Base-by-base conservation (phyloP, 2,329 filamentous ascomycete species). In the Phialemoniopsis sp. region DNA sequence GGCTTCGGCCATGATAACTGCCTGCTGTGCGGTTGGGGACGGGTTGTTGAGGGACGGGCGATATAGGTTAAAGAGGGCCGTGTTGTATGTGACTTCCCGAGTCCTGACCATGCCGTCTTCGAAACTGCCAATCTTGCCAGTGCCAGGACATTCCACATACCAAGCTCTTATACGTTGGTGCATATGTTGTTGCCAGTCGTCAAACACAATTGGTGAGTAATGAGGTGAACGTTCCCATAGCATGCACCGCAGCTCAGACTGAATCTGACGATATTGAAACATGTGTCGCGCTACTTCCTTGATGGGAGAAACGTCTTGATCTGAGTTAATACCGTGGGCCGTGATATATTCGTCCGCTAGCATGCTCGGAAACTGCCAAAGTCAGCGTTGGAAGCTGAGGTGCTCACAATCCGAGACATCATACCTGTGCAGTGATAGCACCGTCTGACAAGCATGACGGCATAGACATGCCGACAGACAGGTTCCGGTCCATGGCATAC, bases 401-500 rank as follows among this genome's bases (percentile, higher is more conserved):
- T n/a, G n/a, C n/a, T n/a, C n/a, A n/a, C n/a, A 34, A 18, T 29
- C 34, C 30, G 34, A 36, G 9, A 8, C 15, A 7, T 32, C n/a
- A 14, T 40, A 38, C 32, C 8, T 38, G 14, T 34, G 38, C 17
- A 15, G 38, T 36, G 19, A 44, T 44, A n/a, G 38, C 31, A 8
- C 35, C 34, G 29, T 44, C 42, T 8, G 42, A 33, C 15, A 44
- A 19, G 8, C 18, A 34, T 15, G 34, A 38, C 15, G 42, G 42
- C 17, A 15, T 29, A 8, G 13, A n/a, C 10, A 38, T 12, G 2
- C 19, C 13, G 4, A 21, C 39, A 18, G 17, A n/a, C 7, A 44
- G 12, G 4, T 16, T 42, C 16, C 42, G 28, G 40, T 44, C 42
- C 42, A 44, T 41, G 6, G 39, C 14, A 26, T 44, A 44, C 13